These are phyloP conservation scores for Russula olivacea DNA, from an alignment of 768 basidiomycete genomes.

Conservation along the genomic window DNA sequence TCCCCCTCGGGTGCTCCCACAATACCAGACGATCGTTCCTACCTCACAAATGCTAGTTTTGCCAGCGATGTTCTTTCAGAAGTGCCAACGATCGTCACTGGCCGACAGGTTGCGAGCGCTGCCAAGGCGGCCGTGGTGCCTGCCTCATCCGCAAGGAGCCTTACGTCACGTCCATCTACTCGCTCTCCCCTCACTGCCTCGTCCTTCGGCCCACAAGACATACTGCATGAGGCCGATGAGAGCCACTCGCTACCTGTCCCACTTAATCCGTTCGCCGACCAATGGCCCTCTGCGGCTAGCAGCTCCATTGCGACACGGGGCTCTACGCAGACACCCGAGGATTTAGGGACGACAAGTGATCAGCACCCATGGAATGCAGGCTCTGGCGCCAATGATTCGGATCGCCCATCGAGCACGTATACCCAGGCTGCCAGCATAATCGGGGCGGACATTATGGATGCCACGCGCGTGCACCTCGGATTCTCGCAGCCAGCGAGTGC, in stretches of 20 bases:
- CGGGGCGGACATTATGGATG: constrained; percentile 52
- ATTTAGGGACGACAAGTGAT: constrained; percentile 8
- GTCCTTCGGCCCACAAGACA: constrained; percentile 66
- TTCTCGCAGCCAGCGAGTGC: constrained; percentile 32
- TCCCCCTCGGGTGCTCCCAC: constrained; percentile 42
- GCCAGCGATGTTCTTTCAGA: constrained; percentile 77
- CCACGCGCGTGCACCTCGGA: constrained; percentile 63
- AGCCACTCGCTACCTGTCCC: constrained; percentile 29
- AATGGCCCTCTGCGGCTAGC: constrained; percentile 37
- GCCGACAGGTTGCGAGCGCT: constrained; percentile 65
- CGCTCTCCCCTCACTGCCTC: constrained; percentile 65
- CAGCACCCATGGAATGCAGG: constrained; percentile 23
- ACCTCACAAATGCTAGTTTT: constrained; percentile 68
- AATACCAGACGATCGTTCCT: constrained; percentile 57
- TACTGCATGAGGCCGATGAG: constrained; percentile 44
- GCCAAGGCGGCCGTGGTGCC: constrained; percentile 72
- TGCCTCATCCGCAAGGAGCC: constrained; percentile 33
- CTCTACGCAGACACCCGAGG: constrained; percentile 30
- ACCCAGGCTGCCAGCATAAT: constrained; percentile 45
- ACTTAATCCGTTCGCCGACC: constrained; percentile 61
- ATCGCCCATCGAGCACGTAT: constrained; percentile 55
- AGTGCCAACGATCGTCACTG: constrained; percentile 76
- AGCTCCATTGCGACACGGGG: constrained; percentile 28
- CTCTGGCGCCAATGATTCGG: constrained; percentile 31
- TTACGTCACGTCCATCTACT: constrained; percentile 41